A percentile compares a stretch with the other conserved stretches of the same genome.
Evolutionary conservation across 2,329 filamentous ascomycete genomes (phyloP).

Genomic region (Alternaria triticimaculans): DNA sequence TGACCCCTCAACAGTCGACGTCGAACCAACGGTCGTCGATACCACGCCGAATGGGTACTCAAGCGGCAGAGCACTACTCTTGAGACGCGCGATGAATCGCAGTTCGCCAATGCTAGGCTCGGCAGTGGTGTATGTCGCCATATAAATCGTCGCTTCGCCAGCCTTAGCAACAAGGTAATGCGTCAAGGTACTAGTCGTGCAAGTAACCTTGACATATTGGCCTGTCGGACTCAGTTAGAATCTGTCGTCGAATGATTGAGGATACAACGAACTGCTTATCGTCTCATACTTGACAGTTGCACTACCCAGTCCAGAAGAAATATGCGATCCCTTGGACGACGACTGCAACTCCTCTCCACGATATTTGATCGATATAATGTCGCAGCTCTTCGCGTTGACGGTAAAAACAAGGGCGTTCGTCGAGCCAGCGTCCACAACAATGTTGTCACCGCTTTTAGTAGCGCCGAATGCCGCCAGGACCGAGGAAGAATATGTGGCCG

Average conservation of each 20-base stretch:
- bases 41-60: slow-evolving; percentile 51
- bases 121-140: slow-evolving; percentile 65
- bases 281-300: slow-evolving; percentile 59
- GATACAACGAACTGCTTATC: slow-evolving; percentile 33
- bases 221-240: slow-evolving; percentile 6
- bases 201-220: slow-evolving; percentile 67
- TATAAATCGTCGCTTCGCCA: slow-evolving; percentile 64
- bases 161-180: slow-evolving; percentile 69
- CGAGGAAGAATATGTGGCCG: slow-evolving; percentile 33
- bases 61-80: slow-evolving; percentile 49
- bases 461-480: slow-evolving; percentile 47
- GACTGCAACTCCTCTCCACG: slow-evolving; percentile 67
- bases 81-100: slow-evolving; percentile 68
- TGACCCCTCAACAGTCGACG: slow-evolving; percentile 62
- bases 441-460: slow-evolving; percentile 37
- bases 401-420: slow-evolving; percentile 42
- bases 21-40: slow-evolving; percentile 61
- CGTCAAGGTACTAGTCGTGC: slow-evolving; percentile 65
- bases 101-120: slow-evolving; percentile 58
- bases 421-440: slow-evolving; percentile 46
- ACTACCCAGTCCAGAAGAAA: slow-evolving; percentile 65
- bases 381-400: slow-evolving; percentile 59
- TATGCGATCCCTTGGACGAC: slow-evolving; percentile 59
- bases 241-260: not conserved
- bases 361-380: slow-evolving; percentile 69